These are phyloP conservation scores for Stenocarpella maydis DNA, from an alignment of 2,329 filamentous ascomycete species.

Conservation along the genomic window DNA sequence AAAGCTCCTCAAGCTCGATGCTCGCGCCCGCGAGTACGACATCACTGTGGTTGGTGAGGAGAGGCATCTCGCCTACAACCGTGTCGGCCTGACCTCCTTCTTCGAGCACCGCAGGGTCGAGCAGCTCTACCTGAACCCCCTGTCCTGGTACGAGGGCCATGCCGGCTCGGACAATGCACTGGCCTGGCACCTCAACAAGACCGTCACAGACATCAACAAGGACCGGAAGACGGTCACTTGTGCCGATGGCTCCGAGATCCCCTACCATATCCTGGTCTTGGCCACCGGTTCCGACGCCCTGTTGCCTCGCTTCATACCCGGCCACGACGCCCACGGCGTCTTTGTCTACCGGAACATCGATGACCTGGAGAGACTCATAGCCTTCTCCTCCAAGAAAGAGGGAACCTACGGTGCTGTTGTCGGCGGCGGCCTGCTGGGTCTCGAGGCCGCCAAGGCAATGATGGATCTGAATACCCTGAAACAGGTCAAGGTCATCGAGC, in stretches of 20 bases:
- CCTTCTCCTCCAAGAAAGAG: constrained; percentile 72
- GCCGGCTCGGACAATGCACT: constrained; percentile 68
- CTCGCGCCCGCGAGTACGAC: constrained; percentile 77
- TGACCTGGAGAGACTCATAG: constrained; percentile 80
- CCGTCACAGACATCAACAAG: constrained; percentile 73
- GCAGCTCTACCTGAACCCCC: constrained; percentile 86
- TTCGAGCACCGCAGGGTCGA: constrained; percentile 87
- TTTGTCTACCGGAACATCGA: constrained; percentile 91
- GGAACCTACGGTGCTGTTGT: constrained; percentile 79
- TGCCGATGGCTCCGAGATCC: constrained; percentile 71
- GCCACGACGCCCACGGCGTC: constrained; percentile 80
- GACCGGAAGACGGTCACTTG: constrained; percentile 73
- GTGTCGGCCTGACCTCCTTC: constrained; percentile 87
- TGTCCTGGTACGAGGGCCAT: constrained; percentile 80
- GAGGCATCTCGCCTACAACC: constrained; percentile 87
- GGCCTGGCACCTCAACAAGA: constrained; percentile 76
- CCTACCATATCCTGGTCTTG: constrained; percentile 83
- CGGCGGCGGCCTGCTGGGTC: constrained; percentile 82
- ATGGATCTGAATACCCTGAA: constrained; percentile 80
- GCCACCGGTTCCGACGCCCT: constrained; percentile 88
- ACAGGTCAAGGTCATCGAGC: constrained; percentile 80
- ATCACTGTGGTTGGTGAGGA: constrained; percentile 90
- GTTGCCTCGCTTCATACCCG: constrained; percentile 74
- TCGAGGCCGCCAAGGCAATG: constrained; percentile 93
- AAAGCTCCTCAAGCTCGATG: constrained; percentile 86